phyloP scores from a whole-genome alignment of 345 rosid genomes.

The Abelmoschus esculentus region DNA sequence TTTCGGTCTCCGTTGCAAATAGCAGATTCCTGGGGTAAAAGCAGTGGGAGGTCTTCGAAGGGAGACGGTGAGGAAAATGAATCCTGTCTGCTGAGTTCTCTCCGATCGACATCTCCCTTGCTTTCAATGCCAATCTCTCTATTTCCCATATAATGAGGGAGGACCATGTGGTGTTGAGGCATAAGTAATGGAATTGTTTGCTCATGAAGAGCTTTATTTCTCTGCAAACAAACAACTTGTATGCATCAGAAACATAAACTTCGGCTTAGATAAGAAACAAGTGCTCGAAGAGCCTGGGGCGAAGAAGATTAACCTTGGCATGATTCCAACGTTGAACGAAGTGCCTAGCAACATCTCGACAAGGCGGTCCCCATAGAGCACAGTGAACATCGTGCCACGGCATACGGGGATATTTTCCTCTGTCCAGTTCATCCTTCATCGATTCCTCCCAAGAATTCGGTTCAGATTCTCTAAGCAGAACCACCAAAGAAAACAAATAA shows the following conservation, averaged over 20 bases:
- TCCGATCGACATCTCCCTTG: conserved; percentile 28
- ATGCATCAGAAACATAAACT: conserved; percentile 8
- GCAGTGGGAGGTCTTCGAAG: conserved; percentile 65
- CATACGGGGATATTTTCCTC: conserved; percentile 78
- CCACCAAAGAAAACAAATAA: conserved; percentile 2
- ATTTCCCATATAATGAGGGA: conserved; percentile 91
- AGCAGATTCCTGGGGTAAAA: conserved; percentile 72
- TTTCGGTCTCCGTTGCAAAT: conserved; percentile 17
- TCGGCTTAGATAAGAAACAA: neutral
- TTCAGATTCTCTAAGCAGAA: conserved; percentile 71
- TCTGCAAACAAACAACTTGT: conserved; percentile 30
- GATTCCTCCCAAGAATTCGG: conserved; percentile 97
- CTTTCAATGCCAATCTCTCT: conserved; percentile 41
- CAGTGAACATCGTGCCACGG: conserved; percentile 99
- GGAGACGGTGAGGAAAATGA: conserved; percentile 50
- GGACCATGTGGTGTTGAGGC: conserved; percentile 94
- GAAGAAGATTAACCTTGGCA: conserved; percentile 56
- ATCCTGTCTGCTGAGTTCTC: conserved; percentile 30
- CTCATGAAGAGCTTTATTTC: conserved; percentile 84
- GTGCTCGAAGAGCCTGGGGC: neutral
- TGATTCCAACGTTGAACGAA: conserved; percentile 98
- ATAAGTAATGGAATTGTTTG: conserved; percentile 76
- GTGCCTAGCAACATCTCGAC: conserved; percentile 85
- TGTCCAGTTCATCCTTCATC: conserved; percentile 69
- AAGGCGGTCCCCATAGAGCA: conserved; percentile 95